Percentiles rank a stretch among this genome's conserved stretches.
Conservation (phyloP, 805 yeast genomes). For the Yamadazyma laniorum region DNA sequence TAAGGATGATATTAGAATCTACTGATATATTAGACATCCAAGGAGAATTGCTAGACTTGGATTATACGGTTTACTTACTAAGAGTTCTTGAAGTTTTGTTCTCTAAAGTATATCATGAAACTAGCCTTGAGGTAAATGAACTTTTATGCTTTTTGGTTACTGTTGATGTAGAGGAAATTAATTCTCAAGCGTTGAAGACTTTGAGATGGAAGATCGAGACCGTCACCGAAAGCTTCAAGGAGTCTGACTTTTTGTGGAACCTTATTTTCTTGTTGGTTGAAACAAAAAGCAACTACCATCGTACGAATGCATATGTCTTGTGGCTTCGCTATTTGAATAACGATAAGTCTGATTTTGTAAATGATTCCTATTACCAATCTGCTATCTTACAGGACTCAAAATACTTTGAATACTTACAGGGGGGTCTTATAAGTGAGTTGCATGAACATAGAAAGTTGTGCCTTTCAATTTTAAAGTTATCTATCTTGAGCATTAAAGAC, state of each 20-base stretch:
- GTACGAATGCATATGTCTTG: slow-evolving; percentile 47
- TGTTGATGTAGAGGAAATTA: slow-evolving; percentile 35
- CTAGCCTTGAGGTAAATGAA: slow-evolving; percentile 2
- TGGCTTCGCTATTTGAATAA: slow-evolving; percentile 54
- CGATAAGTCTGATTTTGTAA: slow-evolving; percentile 11
- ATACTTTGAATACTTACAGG: slow-evolving; percentile 61
- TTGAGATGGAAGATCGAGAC: slow-evolving; percentile 54
- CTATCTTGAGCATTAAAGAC: slow-evolving; percentile 48
- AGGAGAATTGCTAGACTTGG: slow-evolving; percentile 14
- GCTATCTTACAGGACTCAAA: slow-evolving; percentile 21
- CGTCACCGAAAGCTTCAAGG: slow-evolving; percentile 20
- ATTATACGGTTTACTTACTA: slow-evolving; percentile 22
- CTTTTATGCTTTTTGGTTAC: slow-evolving; percentile 26
- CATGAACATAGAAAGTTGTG: slow-evolving; percentile 73
- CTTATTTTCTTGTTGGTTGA: slow-evolving; percentile 37
- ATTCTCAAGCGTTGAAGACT: slow-evolving; percentile 36
- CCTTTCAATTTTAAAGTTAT: slow-evolving; percentile 59
- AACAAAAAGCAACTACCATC: slow-evolving; percentile 22
- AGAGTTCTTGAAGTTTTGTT: slow-evolving; percentile 38
- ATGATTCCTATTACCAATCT: slow-evolving; percentile 23
- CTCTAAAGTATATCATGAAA: slow-evolving; percentile 16
- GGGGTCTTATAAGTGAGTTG: slow-evolving; percentile 49
- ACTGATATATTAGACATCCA: background rate
- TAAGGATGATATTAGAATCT: slow-evolving; percentile 9
- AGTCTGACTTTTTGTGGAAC: slow-evolving; percentile 42